Percentiles rank a stretch among this genome's conserved stretches.
These are phyloP conservation scores for Teunomyces cretensis DNA, from an alignment of 805 yeast genomes.

Conservation along the genomic window DNA sequence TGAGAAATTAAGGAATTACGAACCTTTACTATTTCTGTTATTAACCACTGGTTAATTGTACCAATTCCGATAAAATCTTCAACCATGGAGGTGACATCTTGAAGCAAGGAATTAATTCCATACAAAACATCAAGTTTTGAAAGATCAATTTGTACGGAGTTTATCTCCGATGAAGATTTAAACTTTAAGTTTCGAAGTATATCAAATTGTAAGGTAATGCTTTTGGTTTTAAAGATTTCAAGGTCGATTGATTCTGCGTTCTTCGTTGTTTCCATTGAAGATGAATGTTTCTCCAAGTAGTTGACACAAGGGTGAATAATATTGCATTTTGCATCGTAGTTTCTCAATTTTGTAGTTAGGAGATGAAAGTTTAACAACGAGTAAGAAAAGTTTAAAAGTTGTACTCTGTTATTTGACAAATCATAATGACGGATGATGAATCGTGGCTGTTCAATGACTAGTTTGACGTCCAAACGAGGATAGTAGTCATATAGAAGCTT, in stretches of 20 bases:
- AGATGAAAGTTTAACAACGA: constrained; percentile 36
- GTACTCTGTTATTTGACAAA: constrained; percentile 17
- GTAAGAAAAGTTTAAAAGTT: constrained; percentile 31
- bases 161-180: constrained; percentile 18
- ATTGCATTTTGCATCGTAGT: constrained; percentile 35
- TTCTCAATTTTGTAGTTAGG: constrained; percentile 27
- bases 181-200: constrained; percentile 30
- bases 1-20: neutral
- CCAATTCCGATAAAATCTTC: constrained; percentile 28
- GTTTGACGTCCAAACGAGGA: constrained; percentile 26
- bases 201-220: constrained; percentile 19
- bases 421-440: constrained; percentile 23
- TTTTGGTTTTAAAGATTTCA: constrained; percentile 22
- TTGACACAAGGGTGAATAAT: constrained; percentile 31
- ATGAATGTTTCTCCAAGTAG: constrained; percentile 21
- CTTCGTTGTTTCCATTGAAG: neutral
- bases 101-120: constrained; percentile 32
- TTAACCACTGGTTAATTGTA: constrained; percentile 25
- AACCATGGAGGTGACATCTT: constrained; percentile 22
- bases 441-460: constrained; percentile 34
- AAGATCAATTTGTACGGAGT: constrained; percentile 23
- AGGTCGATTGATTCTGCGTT: constrained; percentile 7
- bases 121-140: constrained; percentile 28
- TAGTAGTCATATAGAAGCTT: constrained; percentile 28
- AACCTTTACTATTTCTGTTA: constrained; percentile 17